Conservation (phyloP, 495 filamentous ascomycete genomes). For the Neurospora sp. region DNA sequence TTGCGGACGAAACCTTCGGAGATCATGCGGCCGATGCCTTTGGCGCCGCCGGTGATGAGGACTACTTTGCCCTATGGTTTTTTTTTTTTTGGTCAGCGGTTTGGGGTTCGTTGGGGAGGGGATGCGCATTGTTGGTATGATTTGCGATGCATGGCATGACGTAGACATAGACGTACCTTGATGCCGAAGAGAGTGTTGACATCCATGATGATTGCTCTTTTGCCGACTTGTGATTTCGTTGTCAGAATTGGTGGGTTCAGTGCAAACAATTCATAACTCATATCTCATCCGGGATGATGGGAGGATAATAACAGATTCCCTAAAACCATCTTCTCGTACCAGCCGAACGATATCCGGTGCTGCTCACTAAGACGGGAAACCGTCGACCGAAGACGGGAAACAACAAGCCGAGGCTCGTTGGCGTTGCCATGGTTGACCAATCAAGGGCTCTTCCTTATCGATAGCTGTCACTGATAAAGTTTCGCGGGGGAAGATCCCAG, state of each 20-base stretch:
- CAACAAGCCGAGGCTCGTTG: not conserved
- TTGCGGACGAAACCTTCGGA: conserved; percentile 68
- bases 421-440: not conserved
- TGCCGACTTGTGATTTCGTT: not conserved
- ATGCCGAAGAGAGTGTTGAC: conserved; percentile 46
- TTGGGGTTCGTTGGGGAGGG: not conserved
- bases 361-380: not conserved
- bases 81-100: not conserved
- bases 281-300: not conserved
- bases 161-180: conserved; percentile 32
- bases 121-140: not conserved
- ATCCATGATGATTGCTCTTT: conserved; percentile 35
- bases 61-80: conserved; percentile 34
- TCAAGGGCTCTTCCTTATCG: not conserved
- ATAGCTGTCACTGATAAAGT: not conserved
- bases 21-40: conserved; percentile 69
- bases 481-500: not conserved
- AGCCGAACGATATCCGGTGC: not conserved
- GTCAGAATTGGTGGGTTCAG: not conserved
- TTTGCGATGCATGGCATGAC: not conserved
- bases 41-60: conserved; percentile 38
- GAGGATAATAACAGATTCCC: not conserved
- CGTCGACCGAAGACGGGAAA: not conserved
- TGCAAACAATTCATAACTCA: not conserved
- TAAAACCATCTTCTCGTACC: not conserved